Evolutionary conservation across 805 yeast species (phyloP), one percentile per base, ranked within the genome.

Genomic region (Teunomyces tritomae): DNA sequence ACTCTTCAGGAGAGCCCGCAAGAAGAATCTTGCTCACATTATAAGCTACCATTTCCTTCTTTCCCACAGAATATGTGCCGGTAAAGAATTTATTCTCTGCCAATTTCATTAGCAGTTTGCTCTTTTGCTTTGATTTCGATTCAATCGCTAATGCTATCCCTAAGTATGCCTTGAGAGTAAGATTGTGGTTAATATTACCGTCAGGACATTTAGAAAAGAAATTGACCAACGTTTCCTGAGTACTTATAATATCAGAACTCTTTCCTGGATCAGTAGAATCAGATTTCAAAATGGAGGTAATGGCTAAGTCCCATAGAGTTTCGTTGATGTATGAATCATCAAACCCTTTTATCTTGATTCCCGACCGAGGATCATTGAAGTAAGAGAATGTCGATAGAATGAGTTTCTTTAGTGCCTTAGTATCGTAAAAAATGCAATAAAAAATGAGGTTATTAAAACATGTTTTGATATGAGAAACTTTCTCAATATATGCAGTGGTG

Each of bases 91-190:
- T 61, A 8, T 52, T 44, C 24, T 60, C 67, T 3, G 65, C 66
- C n/a, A 63, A 53, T 4, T 57, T 45, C 39, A 69, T 54, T 8
- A 73, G 54, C 32, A 51, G 52, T 20, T 47, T 43, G 1, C 74
- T 69, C 32, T 67, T 66, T 14, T 48, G 57, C 7, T 37, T 44
- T 5, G 69, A 62, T 11, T 59, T 55, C 11, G 46, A 44, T 5
- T 58, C 50, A 4, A 71, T 55, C 0, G 72, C 63, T 16, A 71
- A 44, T 1, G 63, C 67, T 1, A 73, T 58, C 1, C 76, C 78
- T 66, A 73, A 62, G 47, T 65, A 61, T 2, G 71, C 74, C 34
- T 58, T 51, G 11, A 70, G 59, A 24, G 50, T 53, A 7, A 73
- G 53, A 2, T 51, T 48, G 9, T 54, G 45, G 43, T 56, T 51